Base-by-base conservation (phyloP, 1,284 basidiomycete species). In the Cryptococcus amylolentus region DNA sequence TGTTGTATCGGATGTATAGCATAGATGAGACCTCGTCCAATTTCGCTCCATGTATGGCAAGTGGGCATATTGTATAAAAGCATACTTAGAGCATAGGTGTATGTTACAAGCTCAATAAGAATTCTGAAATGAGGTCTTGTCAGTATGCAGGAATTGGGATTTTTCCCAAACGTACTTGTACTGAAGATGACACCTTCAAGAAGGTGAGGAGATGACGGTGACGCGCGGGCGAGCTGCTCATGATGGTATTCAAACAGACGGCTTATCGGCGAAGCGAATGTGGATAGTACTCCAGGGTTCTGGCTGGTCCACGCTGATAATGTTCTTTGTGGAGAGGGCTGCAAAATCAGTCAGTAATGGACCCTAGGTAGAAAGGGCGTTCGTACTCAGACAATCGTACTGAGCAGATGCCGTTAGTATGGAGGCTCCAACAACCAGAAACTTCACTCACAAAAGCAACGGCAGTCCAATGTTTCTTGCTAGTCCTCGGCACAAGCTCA, bases 381-480 rank as follows among this genome's bases (percentile, higher is more conserved):
- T 46, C 72, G 58, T 52, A 73, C 73, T 71, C 27, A 75, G 62
- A 47, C 68, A 69, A 51, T 75, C 70, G 53, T 73, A 70, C 68
- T 70, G 49, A 35, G 8, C 5, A 40, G 3, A 10, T 23, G 4
- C 6, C 20, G 5, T 46, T 49, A 16, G 18, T 7, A 40, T 39
- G 3, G 18, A 49, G 10, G 12, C n/a, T 31, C 8, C 26, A 12
- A 16, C 12, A n/a, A 18, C 14, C 10, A 27, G 23, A 9, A 3
- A 10, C 10, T 8, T 35, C 44, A 63, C 69, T 52, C 45, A 71
- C 69, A 51, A 75, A 75, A 16, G 70, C 72, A 3, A 61, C 35
- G 1, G 69, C 68, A 5, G 70, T 70, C 16, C 71, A 63, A 4
- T 57, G 57, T 47, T 65, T 70, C 2, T 45, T 52, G 6, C 54